phyloP scores from a whole-genome alignment of 2,329 filamentous ascomycete species.

The Didymella exigua region DNA sequence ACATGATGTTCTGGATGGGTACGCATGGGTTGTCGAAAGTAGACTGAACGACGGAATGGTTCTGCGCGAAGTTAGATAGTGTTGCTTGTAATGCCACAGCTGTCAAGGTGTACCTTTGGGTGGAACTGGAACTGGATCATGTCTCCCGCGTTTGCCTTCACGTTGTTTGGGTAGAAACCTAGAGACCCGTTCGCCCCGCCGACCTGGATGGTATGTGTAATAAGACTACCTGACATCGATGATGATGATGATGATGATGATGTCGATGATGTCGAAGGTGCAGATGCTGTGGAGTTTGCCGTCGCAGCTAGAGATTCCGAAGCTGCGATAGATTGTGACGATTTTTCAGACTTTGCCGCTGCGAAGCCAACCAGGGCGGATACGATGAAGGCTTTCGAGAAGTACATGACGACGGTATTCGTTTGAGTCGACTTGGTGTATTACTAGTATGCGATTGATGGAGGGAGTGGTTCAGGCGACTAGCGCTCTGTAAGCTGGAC shows the following conservation, averaged over 20 bases:
- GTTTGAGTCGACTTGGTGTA: constrained; percentile 22
- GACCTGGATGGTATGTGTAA: constrained; percentile 68
- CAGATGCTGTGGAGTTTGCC: constrained; percentile 13
- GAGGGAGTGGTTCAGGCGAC: constrained; percentile 42
- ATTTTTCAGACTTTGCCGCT: constrained; percentile 26
- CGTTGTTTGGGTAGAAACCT: constrained; percentile 68
- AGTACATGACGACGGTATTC: constrained; percentile 40
- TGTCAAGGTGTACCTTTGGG: constrained; percentile 45
- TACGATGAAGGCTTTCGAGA: constrained; percentile 40
- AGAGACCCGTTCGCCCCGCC: constrained; percentile 59
- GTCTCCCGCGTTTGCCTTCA: constrained; percentile 67
- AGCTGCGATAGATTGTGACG: constrained; percentile 21
- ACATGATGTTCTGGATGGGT: constrained; percentile 58
- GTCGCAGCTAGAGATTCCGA: constrained; percentile 25
- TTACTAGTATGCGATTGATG: constrained; percentile 32
- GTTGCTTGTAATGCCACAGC: background rate
- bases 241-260: constrained; percentile 12
- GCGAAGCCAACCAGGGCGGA: constrained; percentile 41
- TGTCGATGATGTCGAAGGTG: constrained; percentile 12
- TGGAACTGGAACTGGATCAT: constrained; percentile 61
- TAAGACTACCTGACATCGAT: constrained; percentile 26
- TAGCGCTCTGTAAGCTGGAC: constrained; percentile 49
- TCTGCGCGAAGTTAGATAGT: constrained; percentile 46
- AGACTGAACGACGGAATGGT: constrained; percentile 82
- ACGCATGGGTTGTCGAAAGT: constrained; percentile 73